phyloP scores from a whole-genome alignment of 176 grass and related monocot genomes.

The Phoenix dactylifera region DNA sequence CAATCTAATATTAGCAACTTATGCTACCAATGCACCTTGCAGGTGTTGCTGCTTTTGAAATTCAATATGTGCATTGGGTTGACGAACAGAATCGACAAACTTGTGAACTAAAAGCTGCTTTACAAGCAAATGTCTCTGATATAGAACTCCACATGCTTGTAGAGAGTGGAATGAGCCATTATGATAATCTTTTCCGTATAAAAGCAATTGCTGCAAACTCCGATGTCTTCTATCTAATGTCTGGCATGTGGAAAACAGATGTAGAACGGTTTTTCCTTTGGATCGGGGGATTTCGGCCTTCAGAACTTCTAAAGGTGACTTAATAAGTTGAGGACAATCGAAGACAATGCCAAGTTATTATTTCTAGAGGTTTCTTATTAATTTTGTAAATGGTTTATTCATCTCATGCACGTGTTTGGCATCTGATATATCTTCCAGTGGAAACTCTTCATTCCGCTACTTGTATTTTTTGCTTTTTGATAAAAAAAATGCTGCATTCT shows the following conservation, averaged over 20 bases:
- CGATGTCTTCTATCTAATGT: conserved; percentile 83
- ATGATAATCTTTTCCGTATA: conserved; percentile 60
- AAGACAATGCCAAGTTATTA: background rate
- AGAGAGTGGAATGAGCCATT: conserved; percentile 46
- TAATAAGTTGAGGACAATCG: background rate
- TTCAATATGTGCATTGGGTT: conserved; percentile 74
- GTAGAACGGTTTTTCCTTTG: conserved; percentile 92
- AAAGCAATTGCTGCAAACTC: conserved; percentile 52
- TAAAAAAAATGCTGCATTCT: too few species aligned
- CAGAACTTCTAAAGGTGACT: conserved; percentile 80
- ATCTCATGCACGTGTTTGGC: too few species aligned
- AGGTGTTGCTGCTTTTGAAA: conserved; percentile 66
- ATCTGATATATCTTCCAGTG: too few species aligned
- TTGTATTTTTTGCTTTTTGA: too few species aligned
- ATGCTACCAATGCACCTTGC: background rate
- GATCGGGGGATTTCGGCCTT: conserved; percentile 96
- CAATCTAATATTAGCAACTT: too few species aligned
- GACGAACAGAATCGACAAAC: conserved; percentile 65
- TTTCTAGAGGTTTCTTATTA: background rate
- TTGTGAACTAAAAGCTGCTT: conserved; percentile 38
- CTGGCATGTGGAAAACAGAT: conserved; percentile 76
- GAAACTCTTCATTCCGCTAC: too few species aligned
- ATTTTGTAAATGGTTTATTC: too few species aligned
- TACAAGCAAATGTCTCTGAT: conserved; percentile 55
- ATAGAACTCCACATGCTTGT: conserved; percentile 62